Conservation (phyloP, 805 yeast species). For the Saturnispora gosingensis region DNA sequence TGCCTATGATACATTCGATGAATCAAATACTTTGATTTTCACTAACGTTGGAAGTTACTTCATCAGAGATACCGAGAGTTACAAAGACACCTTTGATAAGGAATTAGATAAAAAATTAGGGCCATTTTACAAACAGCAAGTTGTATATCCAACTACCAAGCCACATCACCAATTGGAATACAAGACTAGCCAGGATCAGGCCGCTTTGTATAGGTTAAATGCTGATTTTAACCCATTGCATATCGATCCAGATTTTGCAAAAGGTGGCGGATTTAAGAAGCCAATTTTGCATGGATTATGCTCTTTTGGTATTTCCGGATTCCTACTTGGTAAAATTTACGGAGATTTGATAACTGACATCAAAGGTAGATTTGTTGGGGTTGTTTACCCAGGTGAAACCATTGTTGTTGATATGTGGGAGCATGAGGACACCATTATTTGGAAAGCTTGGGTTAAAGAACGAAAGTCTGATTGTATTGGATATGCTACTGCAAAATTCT, state of each 20-base stretch:
- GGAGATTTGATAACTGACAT: constrained; percentile 70
- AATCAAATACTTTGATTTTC: constrained; percentile 55
- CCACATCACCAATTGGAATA: constrained; percentile 62
- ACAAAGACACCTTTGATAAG: constrained; percentile 36
- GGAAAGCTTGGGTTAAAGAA: constrained; percentile 78
- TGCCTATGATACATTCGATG: constrained; percentile 63
- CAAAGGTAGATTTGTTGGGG: constrained; percentile 83
- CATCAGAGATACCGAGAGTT: constrained; percentile 61
- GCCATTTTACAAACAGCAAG: constrained; percentile 52
- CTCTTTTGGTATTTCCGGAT: constrained; percentile 73
- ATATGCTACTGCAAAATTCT: constrained; percentile 69
- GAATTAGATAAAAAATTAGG: constrained; percentile 31
- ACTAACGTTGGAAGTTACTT: constrained; percentile 80
- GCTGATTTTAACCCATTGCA: constrained; percentile 96
- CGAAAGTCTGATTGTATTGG: constrained; percentile 56
- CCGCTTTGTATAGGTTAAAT: constrained; percentile 81
- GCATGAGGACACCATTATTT: constrained; percentile 53
- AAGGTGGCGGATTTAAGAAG: constrained; percentile 70
- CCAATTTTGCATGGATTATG: constrained; percentile 95
- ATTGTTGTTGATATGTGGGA: constrained; percentile 80
- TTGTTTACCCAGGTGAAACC: constrained; percentile 92
- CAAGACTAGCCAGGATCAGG: constrained; percentile 61
- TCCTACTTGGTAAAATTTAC: constrained; percentile 65
- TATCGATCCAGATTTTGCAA: constrained; percentile 85
- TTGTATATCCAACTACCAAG: constrained; percentile 38